A percentile compares a stretch with the other conserved stretches of the same genome.
These are phyloP conservation scores for Clarireedia homoeocarpa DNA, from an alignment of 2,329 filamentous ascomycete genomes.

Conservation along the genomic window DNA sequence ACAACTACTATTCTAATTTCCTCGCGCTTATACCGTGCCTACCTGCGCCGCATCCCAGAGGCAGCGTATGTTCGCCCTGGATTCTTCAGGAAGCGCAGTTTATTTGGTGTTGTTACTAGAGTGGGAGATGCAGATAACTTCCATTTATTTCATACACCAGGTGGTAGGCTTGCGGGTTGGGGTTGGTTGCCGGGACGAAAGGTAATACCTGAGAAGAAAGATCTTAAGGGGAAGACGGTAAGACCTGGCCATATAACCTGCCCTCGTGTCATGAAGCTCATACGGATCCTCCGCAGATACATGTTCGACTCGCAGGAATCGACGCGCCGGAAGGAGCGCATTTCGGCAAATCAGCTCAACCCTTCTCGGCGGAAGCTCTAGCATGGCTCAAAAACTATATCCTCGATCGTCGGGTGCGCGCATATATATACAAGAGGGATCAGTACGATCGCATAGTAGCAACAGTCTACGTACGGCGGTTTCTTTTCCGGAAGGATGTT, in stretches of 20 bases:
- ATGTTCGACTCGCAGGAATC: conserved; percentile 81
- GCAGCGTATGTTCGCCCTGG: conserved; percentile 65
- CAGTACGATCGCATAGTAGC: conserved; percentile 90
- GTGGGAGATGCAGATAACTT: conserved; percentile 98
- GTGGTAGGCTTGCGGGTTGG: conserved; percentile 83
- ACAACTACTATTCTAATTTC: conserved; percentile 47
- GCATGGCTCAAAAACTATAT: conserved; percentile 72
- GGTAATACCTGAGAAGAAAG: conserved; percentile 59
- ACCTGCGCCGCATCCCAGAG: conserved; percentile 77
- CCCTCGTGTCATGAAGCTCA: not conserved
- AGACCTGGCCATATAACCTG: conserved; percentile 16
- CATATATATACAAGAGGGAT: conserved; percentile 75
- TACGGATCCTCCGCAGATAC: conserved; percentile 48
- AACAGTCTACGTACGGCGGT: conserved; percentile 67
- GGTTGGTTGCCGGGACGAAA: conserved; percentile 68
- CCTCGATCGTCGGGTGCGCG: conserved; percentile 64
- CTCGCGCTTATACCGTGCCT: conserved; percentile 60
- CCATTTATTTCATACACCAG: conserved; percentile 87
- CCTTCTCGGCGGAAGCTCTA: conserved; percentile 72
- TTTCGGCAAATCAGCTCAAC: conserved; percentile 83
- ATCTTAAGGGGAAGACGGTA: conserved; percentile 72
- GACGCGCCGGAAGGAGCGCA: conserved; percentile 91
- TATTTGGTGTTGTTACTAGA: conserved; percentile 83
- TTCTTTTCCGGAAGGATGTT: conserved; percentile 65
- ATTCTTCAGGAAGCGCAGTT: conserved; percentile 65